A percentile compares a stretch with the other conserved stretches of the same genome.
These are phyloP conservation scores for Boechera divaricarpa DNA, from an alignment of 345 rosid genomes.

Conservation along the genomic window DNA sequence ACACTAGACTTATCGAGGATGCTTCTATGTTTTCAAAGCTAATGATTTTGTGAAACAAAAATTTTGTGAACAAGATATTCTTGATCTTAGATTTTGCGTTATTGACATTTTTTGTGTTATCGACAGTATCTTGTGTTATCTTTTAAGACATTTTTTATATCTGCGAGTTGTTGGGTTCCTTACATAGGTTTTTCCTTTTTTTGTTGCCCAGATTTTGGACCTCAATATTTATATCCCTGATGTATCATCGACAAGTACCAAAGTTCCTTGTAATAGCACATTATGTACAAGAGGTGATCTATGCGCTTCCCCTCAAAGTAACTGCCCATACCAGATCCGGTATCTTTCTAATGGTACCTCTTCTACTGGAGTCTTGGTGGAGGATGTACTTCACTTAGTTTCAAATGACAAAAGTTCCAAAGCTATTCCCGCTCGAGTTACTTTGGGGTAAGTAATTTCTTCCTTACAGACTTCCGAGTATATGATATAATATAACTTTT, in stretches of 20 bases:
- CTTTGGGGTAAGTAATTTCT: constrained; percentile 60
- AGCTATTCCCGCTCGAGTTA: constrained; percentile 55
- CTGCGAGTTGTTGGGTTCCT: constrained; percentile 12
- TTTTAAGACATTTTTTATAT: neutral
- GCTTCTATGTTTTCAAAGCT: constrained; percentile 1
- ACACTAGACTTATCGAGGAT: neutral
- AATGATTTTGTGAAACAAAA: neutral
- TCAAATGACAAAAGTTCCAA: constrained; percentile 51
- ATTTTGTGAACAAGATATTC: neutral
- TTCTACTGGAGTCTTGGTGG: constrained; percentile 67
- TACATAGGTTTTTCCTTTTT: neutral
- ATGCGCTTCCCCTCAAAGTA: constrained; percentile 58
- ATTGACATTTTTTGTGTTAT: neutral
- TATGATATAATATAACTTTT: neutral
- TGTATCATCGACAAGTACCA: constrained; percentile 65
- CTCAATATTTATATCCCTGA: constrained; percentile 78
- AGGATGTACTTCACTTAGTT: constrained; percentile 71
- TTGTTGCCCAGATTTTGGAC: constrained; percentile 50
- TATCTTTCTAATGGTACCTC: constrained; percentile 81
- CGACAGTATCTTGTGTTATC: neutral
- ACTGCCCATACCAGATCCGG: constrained; percentile 65
- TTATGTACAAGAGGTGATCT: constrained; percentile 53
- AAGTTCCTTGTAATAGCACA: constrained; percentile 64
- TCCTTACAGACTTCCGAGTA: constrained; percentile 46
- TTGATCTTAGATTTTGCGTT: neutral